Percentiles rank a stretch among this genome's conserved stretches.
Evolutionary conservation across 2,329 filamentous ascomycete genomes (phyloP).

Genomic region (Fusarium buxicola): DNA sequence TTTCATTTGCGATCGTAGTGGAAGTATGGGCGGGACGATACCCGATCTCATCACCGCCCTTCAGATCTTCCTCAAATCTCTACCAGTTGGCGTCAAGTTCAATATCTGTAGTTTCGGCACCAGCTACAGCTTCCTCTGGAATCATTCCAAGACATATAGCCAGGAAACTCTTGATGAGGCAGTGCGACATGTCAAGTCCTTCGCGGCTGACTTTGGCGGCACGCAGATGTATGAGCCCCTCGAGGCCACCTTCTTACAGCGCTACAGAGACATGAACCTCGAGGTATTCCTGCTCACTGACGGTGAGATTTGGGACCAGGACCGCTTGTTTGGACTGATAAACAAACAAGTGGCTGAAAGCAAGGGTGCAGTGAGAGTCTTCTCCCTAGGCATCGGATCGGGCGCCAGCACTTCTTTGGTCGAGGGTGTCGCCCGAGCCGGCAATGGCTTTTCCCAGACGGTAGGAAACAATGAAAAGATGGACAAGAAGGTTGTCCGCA

Average conservation of each 20-base stretch:
- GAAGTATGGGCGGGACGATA: constrained; percentile 71
- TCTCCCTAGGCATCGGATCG: constrained; percentile 66
- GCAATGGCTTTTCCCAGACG: constrained; percentile 70
- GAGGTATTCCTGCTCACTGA: constrained; percentile 69
- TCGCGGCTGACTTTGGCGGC: constrained; percentile 62
- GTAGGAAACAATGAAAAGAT: constrained; percentile 73
- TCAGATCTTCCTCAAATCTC: constrained; percentile 72
- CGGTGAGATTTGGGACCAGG: constrained; percentile 64
- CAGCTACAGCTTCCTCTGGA: constrained; percentile 59
- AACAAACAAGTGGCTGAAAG: constrained; percentile 54
- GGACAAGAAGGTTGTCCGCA: constrained; percentile 75
- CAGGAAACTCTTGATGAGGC: constrained; percentile 58
- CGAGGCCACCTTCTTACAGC: constrained; percentile 55
- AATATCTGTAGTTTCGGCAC: constrained; percentile 77
- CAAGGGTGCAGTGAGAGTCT: constrained; percentile 61
- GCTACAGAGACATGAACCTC: constrained; percentile 60
- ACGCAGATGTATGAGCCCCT: constrained; percentile 64
- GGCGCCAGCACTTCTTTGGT: constrained; percentile 64
- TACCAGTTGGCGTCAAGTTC: constrained; percentile 73
- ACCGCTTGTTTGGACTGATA: constrained; percentile 58
- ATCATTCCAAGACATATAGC: constrained; percentile 59
- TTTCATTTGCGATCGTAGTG: constrained; percentile 78
- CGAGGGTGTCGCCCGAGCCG: constrained; percentile 65
- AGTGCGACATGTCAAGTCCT: constrained; percentile 54
- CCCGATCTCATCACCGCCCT: constrained; percentile 65